phyloP scores from a whole-genome alignment of 257 asterid species.

The Nicotiana benthamiana region DNA sequence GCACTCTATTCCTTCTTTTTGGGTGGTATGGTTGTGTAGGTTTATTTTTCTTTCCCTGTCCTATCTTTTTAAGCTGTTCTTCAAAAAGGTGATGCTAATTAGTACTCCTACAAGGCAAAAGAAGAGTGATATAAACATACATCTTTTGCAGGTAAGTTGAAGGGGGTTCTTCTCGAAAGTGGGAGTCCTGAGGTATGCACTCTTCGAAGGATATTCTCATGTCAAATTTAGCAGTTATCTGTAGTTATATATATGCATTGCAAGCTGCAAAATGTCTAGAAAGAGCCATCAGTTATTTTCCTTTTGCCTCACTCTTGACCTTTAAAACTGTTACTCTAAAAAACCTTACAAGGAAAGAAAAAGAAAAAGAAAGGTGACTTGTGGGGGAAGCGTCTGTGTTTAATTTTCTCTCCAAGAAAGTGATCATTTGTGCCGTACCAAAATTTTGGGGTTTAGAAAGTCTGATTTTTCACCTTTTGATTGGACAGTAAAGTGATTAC shows the following conservation, averaged over 20 bases:
- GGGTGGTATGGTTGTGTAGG: not conserved
- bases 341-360: not conserved
- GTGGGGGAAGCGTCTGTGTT: not conserved
- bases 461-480: not conserved
- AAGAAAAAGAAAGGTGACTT: not conserved
- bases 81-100: not conserved
- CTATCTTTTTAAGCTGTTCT: not conserved
- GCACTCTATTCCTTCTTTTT: not conserved
- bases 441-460: not conserved
- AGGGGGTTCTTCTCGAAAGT: slow-evolving; percentile 90
- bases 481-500: not conserved
- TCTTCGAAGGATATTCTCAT: not conserved
- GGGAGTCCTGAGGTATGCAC: slow-evolving; percentile 80
- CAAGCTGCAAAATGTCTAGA: not conserved
- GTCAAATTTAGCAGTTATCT: not conserved
- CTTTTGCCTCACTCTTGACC: not conserved
- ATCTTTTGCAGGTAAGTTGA: slow-evolving; percentile 63
- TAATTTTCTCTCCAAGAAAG: not conserved
- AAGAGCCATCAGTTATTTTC: not conserved
- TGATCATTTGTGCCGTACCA: not conserved
- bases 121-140: not conserved
- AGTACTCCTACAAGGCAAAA: not conserved
- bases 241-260: not conserved
- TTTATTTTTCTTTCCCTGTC: not conserved
- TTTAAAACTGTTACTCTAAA: not conserved